Conservation (phyloP, 176 grass and related monocot species). For the Areca catechu region DNA sequence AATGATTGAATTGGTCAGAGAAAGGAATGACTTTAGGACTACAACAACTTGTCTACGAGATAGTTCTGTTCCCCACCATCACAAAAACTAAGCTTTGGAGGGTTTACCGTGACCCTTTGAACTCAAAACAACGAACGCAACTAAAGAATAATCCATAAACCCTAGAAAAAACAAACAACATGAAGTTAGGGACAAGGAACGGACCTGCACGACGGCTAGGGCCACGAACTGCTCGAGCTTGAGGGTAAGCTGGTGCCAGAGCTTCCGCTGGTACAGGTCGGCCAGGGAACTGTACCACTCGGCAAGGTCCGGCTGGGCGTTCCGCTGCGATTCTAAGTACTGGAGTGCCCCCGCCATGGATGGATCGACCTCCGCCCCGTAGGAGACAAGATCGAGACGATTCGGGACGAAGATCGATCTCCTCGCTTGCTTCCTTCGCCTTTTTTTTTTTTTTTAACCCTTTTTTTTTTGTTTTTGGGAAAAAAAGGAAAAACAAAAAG, state of each 20-base stretch:
- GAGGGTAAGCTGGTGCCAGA: slow-evolving; percentile 93
- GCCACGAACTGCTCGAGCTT: slow-evolving; percentile 88
- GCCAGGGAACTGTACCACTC: slow-evolving; percentile 65
- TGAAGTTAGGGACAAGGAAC: neutral
- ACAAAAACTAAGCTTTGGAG: too few species aligned
- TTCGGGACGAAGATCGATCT: too few species aligned
- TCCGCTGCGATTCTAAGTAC: slow-evolving; percentile 68
- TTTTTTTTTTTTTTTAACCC: too few species aligned
- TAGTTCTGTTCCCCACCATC: too few species aligned
- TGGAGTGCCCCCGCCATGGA: slow-evolving; percentile 44
- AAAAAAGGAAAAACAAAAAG: too few species aligned
- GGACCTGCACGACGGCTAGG: slow-evolving; percentile 60
- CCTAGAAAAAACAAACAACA: neutral
- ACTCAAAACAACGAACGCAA: too few species aligned
- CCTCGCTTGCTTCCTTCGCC: neutral
- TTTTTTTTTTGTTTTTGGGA: too few species aligned
- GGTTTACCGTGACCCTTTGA: too few species aligned
- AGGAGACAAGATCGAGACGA: neutral
- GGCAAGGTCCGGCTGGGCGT: slow-evolving; percentile 61
- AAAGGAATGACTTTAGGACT: too few species aligned
- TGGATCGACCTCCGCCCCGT: neutral
- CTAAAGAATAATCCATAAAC: slow-evolving; percentile 1
- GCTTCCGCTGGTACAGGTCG: slow-evolving; percentile 75
- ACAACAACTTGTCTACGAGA: too few species aligned
- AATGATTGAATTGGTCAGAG: too few species aligned